These are phyloP conservation scores for Lecanoromycetidae sp. DNA, from an alignment of 2,329 filamentous ascomycete species.

Conservation along the genomic window DNA sequence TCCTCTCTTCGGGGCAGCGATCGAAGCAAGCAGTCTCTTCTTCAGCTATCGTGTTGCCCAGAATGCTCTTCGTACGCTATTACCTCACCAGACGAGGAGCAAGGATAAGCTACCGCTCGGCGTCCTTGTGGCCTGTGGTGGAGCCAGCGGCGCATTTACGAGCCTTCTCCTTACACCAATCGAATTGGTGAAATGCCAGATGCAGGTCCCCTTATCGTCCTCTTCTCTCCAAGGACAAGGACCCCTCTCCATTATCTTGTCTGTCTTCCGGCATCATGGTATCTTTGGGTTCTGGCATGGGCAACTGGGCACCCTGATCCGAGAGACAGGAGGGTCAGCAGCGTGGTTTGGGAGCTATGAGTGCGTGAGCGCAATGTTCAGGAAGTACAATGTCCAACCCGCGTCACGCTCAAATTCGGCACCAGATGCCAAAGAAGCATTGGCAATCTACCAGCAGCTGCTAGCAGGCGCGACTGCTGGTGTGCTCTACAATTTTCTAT, in stretches of 20 bases:
- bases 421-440: conserved; percentile 31
- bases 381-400: conserved; percentile 37
- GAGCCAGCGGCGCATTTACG: conserved; percentile 75
- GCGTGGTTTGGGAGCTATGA: conserved; percentile 95
- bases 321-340: conserved; percentile 83
- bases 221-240: conserved; percentile 38
- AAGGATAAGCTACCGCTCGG: conserved; percentile 61
- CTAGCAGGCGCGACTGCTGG: conserved; percentile 77
- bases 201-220: conserved; percentile 57
- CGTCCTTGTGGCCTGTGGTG: conserved; percentile 67
- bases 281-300: conserved; percentile 87
- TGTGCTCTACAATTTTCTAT: conserved; percentile 90
- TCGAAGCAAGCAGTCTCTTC: conserved; percentile 86
- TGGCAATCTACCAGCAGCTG: conserved; percentile 80
- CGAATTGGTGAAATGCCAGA: conserved; percentile 96
- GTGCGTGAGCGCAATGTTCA: conserved; percentile 60
- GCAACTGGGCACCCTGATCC: conserved; percentile 82
- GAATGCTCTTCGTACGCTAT: conserved; percentile 49
- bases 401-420: conserved; percentile 6
- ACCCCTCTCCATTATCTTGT: conserved; percentile 58
- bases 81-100: conserved; percentile 34
- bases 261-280: conserved; percentile 73
- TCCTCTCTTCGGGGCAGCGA: conserved; percentile 76
- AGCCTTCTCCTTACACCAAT: conserved; percentile 87
- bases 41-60: conserved; percentile 67